Evolutionary conservation across 371 early-diverging fungal genomes (phyloP).

Genomic region (Mucor velutinosus): DNA sequence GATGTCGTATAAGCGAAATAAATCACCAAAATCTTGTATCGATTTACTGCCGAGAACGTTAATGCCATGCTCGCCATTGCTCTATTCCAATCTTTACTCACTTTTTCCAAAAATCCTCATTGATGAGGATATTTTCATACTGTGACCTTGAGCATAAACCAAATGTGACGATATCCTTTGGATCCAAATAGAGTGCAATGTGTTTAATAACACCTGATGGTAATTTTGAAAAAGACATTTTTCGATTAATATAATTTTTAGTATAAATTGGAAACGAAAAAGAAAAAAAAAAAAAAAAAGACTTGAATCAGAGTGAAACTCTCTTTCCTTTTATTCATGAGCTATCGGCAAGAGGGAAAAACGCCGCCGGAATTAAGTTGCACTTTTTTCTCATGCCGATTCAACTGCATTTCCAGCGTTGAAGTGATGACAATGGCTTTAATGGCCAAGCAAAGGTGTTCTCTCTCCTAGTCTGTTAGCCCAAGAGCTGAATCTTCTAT

Average conservation of each 20-base stretch:
- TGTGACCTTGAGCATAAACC: constrained; percentile 1
- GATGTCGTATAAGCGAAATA: constrained; percentile 52
- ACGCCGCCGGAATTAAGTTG: neutral
- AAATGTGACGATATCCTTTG: constrained; percentile 1
- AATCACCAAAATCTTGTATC: constrained; percentile 56
- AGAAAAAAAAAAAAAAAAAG: neutral
- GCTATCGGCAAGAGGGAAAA: neutral
- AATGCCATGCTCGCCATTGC: neutral
- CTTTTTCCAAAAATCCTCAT: constrained; percentile 32
- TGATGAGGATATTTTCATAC: neutral
- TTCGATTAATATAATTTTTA: neutral
- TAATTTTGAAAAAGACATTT: neutral
- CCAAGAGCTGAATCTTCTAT: constrained; percentile 42
- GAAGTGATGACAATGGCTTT: neutral
- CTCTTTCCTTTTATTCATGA: neutral
- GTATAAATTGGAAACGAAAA: neutral
- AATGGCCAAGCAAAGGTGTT: constrained; percentile 37
- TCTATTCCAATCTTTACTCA: constrained; percentile 6
- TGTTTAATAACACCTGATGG: neutral
- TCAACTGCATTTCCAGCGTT: neutral
- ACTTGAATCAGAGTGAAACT: neutral
- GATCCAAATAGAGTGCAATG: constrained; percentile 7
- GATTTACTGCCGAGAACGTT: constrained; percentile 38
- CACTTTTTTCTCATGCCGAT: neutral
- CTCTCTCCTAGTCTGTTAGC: constrained; percentile 43